A percentile compares a stretch with the other conserved stretches of the same genome.
phyloP scores from a whole-genome alignment of 2,329 filamentous ascomycete species.

The Epichloe aotearoae region DNA sequence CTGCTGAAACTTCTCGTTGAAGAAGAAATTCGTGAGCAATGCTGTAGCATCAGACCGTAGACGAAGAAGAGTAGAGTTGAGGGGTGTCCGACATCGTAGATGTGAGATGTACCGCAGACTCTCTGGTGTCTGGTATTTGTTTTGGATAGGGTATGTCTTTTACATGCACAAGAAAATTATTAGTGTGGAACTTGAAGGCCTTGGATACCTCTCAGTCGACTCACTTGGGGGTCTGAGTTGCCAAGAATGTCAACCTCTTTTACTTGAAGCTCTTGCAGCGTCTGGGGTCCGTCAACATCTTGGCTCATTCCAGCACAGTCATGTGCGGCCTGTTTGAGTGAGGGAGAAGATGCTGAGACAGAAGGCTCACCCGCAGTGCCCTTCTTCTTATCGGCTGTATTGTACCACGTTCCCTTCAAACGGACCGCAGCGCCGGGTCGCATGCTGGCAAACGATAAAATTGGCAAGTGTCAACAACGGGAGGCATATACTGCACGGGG shows the following conservation, averaged over 20 bases:
- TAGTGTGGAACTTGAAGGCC: constrained; percentile 3
- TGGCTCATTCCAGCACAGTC: background rate
- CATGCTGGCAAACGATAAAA: constrained; percentile 39
- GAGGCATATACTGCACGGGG: constrained; percentile 13
- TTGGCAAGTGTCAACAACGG: background rate
- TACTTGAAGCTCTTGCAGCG: constrained; percentile 56
- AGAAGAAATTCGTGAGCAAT: constrained; percentile 64
- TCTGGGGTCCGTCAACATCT: background rate
- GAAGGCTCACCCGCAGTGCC: background rate
- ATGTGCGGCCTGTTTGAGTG: constrained; percentile 1
- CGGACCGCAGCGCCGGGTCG: constrained; percentile 70
- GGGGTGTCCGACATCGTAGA: constrained; percentile 66
- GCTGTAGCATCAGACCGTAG: constrained; percentile 71
- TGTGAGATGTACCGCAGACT: constrained; percentile 83
- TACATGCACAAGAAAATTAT: constrained; percentile 8
- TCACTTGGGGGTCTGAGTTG: constrained; percentile 60
- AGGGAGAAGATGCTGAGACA: constrained; percentile 3
- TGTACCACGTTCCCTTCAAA: constrained; percentile 61
- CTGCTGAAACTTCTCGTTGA: constrained; percentile 57
- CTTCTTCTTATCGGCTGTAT: constrained; percentile 8
- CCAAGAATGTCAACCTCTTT: constrained; percentile 58
- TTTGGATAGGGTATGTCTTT: constrained; percentile 91
- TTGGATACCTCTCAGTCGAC: constrained; percentile 15
- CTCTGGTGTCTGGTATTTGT: constrained; percentile 86
- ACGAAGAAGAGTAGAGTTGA: constrained; percentile 68